Evolutionary conservation across 2,329 filamentous ascomycete genomes (phyloP), one percentile per base, ranked within the genome.

Genomic region (Hirsutella rhossiliensis): DNA sequence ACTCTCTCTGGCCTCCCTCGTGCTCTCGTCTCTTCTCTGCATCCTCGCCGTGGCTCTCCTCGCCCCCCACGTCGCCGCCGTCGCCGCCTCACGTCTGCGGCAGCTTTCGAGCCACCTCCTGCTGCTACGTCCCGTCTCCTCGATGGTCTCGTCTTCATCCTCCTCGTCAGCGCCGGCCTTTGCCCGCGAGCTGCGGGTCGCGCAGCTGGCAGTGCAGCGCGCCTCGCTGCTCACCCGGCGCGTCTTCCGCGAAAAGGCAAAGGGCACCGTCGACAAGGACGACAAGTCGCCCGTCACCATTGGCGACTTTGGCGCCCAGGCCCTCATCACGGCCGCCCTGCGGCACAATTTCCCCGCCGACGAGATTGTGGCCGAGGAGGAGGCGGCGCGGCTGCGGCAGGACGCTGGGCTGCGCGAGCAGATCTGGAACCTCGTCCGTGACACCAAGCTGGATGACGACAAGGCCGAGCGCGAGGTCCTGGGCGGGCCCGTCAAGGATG

Each of bases 241-340:
- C 32, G 71, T 75, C 55, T 75, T 75, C 59, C 63, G 88, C 67
- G 84, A 90, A 55, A 92, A 90, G 66, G 84, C 87, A 56, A 97
- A 97, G 69, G 90, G 90, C 54, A 96, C 92, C 39, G 75, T 95
- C 42, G 62, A 65, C 56, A 98, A 98, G 71, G 83, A 87, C 64
- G 92, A 98, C 73, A 87, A 87, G 61, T 95, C 89, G 11, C 92
- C 92, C 52, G 92, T 98, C 56, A 98, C 92, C 17, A 92, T 97
- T 56, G 92, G 90, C 62, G 92, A 98, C 69, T 97, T 95, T 63
- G 92, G 92, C 58, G 94, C 92, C 32, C 92, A 98, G 70, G 89
- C 92, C 29, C 78, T 98, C 52, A 95, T 98, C 65, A 95, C 97
- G 59, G 76, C 82, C 45, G 90, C 90, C 27, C 82, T 98, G 53